phyloP scores from a whole-genome alignment of 108 stramenopile species.

The Conticribra weissflogii region DNA sequence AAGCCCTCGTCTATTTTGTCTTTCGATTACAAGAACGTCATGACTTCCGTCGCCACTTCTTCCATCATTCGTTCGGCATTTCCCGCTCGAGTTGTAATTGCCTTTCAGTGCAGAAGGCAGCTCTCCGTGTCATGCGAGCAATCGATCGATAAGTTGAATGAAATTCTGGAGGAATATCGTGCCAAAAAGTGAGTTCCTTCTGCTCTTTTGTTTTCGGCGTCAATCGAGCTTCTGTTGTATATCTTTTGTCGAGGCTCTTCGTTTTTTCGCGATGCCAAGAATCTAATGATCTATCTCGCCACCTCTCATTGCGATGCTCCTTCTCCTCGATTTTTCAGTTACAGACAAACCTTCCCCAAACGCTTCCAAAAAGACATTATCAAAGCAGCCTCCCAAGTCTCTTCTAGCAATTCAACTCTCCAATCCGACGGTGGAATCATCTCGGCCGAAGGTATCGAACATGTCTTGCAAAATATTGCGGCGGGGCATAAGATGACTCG shows the following conservation, averaged over 20 bases:
- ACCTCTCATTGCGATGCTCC: background rate
- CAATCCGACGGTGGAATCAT: slow-evolving; percentile 4
- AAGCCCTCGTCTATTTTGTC: too few relatives aligned
- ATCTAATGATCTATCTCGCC: background rate
- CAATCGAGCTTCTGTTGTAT: background rate
- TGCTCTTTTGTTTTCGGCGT: background rate
- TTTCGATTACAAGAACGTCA: too few relatives aligned
- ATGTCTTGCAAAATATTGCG: slow-evolving; percentile 58
- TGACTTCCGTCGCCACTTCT: slow-evolving; percentile 13
- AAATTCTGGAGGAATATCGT: slow-evolving; percentile 58
- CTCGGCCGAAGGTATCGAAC: slow-evolving; percentile 44
- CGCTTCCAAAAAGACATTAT: slow-evolving; percentile 68
- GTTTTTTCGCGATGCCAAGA: too few relatives aligned
- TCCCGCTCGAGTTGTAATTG: background rate
- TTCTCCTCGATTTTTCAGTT: slow-evolving; percentile 30
- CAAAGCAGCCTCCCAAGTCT: slow-evolving; percentile 37
- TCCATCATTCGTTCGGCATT: slow-evolving; percentile 7
- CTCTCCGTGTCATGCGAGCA: slow-evolving; percentile 25
- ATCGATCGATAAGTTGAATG: slow-evolving; percentile 42
- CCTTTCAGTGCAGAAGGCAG: background rate
- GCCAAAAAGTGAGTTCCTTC: slow-evolving; percentile 48
- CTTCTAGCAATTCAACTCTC: slow-evolving; percentile 21
- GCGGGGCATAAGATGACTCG: slow-evolving; percentile 45
- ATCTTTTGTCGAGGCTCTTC: background rate
- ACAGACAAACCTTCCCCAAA: slow-evolving; percentile 53